phyloP scores from a whole-genome alignment of 1,284 basidiomycete species.

The Sparassis latifolia region DNA sequence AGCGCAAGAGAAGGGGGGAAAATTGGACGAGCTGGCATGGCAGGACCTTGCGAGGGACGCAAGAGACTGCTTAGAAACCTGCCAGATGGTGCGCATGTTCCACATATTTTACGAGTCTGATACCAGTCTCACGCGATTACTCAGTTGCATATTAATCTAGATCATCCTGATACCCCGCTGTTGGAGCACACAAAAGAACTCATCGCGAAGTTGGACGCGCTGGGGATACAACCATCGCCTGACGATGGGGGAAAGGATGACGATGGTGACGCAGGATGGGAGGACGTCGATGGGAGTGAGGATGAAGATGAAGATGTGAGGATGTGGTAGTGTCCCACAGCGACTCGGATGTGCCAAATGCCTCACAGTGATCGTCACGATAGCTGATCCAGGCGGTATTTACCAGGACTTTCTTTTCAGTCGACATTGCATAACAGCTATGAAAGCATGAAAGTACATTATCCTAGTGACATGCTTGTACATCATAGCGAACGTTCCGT shows the following conservation, averaged over 20 bases:
- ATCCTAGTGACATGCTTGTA: too few species aligned
- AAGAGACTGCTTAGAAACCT: conserved; percentile 78
- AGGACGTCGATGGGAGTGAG: conserved; percentile 49
- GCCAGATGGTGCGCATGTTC: conserved; percentile 55
- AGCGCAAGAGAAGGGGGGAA: conserved; percentile 50
- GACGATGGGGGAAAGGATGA: conserved; percentile 45
- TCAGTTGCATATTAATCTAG: conserved; percentile 68
- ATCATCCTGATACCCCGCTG: conserved; percentile 75
- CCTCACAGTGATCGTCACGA: too few species aligned
- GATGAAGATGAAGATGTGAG: conserved; percentile 54
- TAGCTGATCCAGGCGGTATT: too few species aligned
- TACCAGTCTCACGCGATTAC: conserved; percentile 6
- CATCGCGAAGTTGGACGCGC: conserved; percentile 57
- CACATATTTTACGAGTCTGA: neutral
- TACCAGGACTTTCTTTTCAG: too few species aligned
- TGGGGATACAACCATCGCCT: conserved; percentile 63
- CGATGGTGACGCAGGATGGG: conserved; percentile 37
- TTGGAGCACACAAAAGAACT: conserved; percentile 76
- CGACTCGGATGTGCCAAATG: too few species aligned
- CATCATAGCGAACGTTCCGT: too few species aligned
- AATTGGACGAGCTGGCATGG: conserved; percentile 58
- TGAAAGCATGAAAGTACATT: too few species aligned
- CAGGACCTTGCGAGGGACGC: conserved; percentile 79
- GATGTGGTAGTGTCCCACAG: conserved; percentile 34
- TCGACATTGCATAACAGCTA: too few species aligned